Percentiles rank a stretch among this genome's conserved stretches.
These are phyloP conservation scores for Fusarium dlaminii DNA, from an alignment of 2,329 filamentous ascomycete species.

Conservation along the genomic window DNA sequence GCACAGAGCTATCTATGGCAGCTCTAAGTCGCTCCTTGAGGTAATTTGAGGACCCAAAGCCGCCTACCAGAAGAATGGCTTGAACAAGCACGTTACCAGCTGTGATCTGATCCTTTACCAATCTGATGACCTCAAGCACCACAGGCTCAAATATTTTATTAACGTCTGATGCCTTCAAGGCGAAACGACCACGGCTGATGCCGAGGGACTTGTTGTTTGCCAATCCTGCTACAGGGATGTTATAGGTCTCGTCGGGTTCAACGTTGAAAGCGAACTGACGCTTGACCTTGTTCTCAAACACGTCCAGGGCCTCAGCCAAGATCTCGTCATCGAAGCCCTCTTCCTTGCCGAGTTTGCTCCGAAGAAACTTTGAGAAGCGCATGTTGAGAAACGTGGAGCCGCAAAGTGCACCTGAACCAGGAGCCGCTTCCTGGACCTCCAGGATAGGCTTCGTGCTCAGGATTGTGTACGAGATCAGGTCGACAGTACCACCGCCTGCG, in stretches of 20 bases:
- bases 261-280: constrained; percentile 47
- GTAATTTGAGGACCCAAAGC: constrained; percentile 58
- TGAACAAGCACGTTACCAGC: constrained; percentile 50
- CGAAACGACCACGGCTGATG: constrained; percentile 50
- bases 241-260: constrained; percentile 47
- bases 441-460: constrained; percentile 54
- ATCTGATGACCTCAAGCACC: constrained; percentile 53
- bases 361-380: constrained; percentile 54
- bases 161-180: constrained; percentile 51
- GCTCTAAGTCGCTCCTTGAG: constrained; percentile 53
- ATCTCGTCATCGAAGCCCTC: constrained; percentile 53
- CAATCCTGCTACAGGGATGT: constrained; percentile 53
- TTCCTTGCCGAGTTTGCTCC: constrained; percentile 51
- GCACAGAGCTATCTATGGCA: constrained; percentile 46
- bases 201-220: constrained; percentile 51
- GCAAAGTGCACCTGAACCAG: constrained; percentile 57
- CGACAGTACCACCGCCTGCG: constrained; percentile 61
- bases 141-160: constrained; percentile 57
- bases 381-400: constrained; percentile 58
- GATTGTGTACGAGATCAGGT: constrained; percentile 61
- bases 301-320: constrained; percentile 51
- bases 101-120: constrained; percentile 56
- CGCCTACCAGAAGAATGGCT: constrained; percentile 57
- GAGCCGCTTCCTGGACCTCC: constrained; percentile 55
- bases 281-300: constrained; percentile 55